Base-by-base conservation (phyloP, 495 filamentous ascomycete genomes). In the Hypoxylon lienhwacheense region DNA sequence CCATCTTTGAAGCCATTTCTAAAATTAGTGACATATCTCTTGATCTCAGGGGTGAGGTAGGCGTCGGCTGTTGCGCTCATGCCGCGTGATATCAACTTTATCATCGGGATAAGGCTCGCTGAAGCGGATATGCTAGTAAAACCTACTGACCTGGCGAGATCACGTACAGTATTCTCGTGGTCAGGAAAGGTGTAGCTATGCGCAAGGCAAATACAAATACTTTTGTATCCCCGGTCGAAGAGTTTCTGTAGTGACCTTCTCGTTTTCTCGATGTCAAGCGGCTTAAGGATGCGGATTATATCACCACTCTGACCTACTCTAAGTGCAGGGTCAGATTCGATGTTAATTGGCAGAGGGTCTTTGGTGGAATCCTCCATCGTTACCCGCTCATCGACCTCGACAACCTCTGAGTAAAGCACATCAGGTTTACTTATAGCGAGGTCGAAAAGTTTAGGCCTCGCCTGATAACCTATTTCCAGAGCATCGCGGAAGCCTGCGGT, bases 391-490 rank as follows among this genome's bases (percentile, higher is more conserved):
- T 87, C 81, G 29, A 93, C 77, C 70, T 93, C 89, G 15, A 92
- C 74, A 1, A 93, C 88, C 0, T 69, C 68, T 50, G 86, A 80
- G 55, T 91, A 91, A 1, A 93, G 73, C 2, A 90, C 85, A 29
- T 89, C 88, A 0, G 89, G 89, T 60, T 88, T 87, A 26, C 77
- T 77, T 59, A 91, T 90, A 5, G 83, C 84, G 15, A 93, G 70
- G 59, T 93, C 89, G 53, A 93, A 93, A 47, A 93, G 90, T 58
- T 82, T 83, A 2, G 89, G 89, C 1, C 89, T 76, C 8, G 85
- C 86, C 66, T 93, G 89, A 67, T 91, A 91, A 11, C 88, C 88
- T 52, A 91, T 93, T 32, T 87, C 85, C n/a, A 97, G 76, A 53
- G 68, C 48, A 59, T 71, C 68, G 31, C 42, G 46, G 33, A 64